These are phyloP conservation scores for Brassica nigra DNA, from an alignment of 345 rosid genomes.

Conservation along the genomic window DNA sequence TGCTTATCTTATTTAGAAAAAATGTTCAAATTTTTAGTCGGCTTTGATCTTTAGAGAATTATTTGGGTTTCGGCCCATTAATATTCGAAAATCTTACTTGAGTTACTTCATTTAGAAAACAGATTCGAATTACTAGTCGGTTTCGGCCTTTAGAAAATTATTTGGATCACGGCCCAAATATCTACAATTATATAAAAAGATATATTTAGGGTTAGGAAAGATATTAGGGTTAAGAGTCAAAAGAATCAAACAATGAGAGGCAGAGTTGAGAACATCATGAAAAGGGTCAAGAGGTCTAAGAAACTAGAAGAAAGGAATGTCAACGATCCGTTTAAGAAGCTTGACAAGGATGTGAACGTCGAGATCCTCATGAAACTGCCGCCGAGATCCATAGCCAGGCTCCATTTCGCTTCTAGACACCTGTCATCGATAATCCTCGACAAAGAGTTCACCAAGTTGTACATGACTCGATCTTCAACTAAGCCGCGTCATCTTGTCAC, in stretches of 20 bases:
- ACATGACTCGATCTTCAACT: background rate
- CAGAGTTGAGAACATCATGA: background rate
- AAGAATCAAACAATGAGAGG: background rate
- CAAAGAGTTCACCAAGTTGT: background rate
- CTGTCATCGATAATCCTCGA: background rate
- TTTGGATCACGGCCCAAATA: background rate
- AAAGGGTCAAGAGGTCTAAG: background rate
- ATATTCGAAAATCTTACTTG: background rate
- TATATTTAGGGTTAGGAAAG: background rate
- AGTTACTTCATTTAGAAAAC: background rate
- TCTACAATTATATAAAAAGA: background rate
- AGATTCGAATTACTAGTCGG: background rate
- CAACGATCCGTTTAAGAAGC: background rate
- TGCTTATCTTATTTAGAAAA: too few relatives aligned
- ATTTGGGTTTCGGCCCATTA: background rate
- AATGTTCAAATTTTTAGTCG: background rate
- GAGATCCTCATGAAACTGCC: background rate
- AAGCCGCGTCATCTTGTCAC: background rate
- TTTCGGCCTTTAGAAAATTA: background rate
- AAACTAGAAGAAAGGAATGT: background rate
- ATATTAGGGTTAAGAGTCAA: background rate
- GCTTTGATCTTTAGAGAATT: background rate
- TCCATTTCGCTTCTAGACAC: background rate
- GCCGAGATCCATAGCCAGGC: background rate
- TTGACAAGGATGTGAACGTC: background rate